Evolutionary conservation across 2,329 filamentous ascomycete genomes (phyloP).

Genomic region (Xylariaceae sp.): DNA sequence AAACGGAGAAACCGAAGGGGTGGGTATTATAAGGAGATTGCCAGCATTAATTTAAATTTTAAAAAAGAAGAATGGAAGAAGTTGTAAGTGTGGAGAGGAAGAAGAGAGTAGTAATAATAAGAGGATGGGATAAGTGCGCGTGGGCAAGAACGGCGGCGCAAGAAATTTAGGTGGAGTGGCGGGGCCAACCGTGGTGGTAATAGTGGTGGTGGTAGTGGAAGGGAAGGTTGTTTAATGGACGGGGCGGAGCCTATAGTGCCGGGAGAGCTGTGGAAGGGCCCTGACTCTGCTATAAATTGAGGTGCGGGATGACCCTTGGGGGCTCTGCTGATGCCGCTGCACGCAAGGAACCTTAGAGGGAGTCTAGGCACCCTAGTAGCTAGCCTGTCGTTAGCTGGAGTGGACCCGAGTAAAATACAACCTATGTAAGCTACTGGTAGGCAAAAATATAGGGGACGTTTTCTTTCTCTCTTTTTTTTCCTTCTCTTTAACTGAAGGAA

Average conservation of each 20-base stretch:
- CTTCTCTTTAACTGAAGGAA: not conserved
- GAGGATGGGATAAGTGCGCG: conserved; percentile 25
- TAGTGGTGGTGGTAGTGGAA: conserved; percentile 11
- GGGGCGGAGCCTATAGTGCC: conserved; percentile 31
- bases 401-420: conserved; percentile 23
- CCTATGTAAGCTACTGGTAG: conserved; percentile 10
- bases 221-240: conserved; percentile 2
- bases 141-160: conserved; percentile 27
- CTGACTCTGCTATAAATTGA: conserved; percentile 31
- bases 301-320: conserved; percentile 33
- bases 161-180: conserved; percentile 31
- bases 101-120: conserved; percentile 29
- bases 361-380: conserved; percentile 29
- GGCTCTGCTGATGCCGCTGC: conserved; percentile 2
- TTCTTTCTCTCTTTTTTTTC: conserved; percentile 10
- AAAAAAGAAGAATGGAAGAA: conserved; percentile 16
- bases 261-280: conserved; percentile 9
- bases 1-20: conserved; percentile 3
- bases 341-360: conserved; percentile 11
- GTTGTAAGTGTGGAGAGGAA: conserved; percentile 13
- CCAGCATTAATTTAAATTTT: conserved; percentile 1
- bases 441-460: conserved; percentile 17
- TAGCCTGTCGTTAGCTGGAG: conserved; percentile 30
- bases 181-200: conserved; percentile 28
- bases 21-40: conserved; percentile 4